These are phyloP conservation scores for Geotrichum bryndzae DNA, from an alignment of 1,139 yeast species.

Conservation along the genomic window DNA sequence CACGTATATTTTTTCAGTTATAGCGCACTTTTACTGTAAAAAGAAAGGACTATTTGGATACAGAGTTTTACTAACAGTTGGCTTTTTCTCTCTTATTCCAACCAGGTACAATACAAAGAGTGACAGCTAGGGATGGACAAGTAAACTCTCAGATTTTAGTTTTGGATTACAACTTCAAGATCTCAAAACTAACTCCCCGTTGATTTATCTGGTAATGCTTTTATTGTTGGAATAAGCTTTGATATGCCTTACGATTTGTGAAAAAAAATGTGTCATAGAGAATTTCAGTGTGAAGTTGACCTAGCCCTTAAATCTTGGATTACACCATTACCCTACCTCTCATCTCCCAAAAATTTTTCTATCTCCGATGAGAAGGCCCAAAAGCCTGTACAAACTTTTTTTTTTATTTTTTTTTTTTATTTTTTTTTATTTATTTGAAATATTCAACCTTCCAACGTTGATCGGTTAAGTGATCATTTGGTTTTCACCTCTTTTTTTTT, in stretches of 20 bases:
- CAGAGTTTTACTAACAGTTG: no score
- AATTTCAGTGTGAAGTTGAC: slow-evolving; percentile 42
- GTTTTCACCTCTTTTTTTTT: background rate
- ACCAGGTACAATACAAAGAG: no score
- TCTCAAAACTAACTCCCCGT: no score
- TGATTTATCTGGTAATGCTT: no score
- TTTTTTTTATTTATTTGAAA: background rate
- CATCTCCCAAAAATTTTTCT: background rate
- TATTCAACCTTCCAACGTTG: background rate
- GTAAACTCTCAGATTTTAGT: no score
- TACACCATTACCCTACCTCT: background rate
- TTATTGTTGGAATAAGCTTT: background rate
- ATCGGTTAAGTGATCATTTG: background rate
- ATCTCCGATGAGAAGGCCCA: background rate
- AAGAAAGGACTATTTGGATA: no score
- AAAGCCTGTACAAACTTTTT: background rate
- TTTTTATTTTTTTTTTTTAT: background rate
- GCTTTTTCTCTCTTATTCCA: no score
- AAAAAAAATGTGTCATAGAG: background rate
- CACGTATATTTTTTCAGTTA: no score
- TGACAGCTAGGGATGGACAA: no score
- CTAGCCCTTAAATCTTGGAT: slow-evolving; percentile 39
- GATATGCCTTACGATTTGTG: background rate
- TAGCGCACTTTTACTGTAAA: no score
- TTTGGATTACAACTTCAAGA: no score